phyloP scores from a whole-genome alignment of 2,329 filamentous ascomycete species.

The Exophiala alcalophila region DNA sequence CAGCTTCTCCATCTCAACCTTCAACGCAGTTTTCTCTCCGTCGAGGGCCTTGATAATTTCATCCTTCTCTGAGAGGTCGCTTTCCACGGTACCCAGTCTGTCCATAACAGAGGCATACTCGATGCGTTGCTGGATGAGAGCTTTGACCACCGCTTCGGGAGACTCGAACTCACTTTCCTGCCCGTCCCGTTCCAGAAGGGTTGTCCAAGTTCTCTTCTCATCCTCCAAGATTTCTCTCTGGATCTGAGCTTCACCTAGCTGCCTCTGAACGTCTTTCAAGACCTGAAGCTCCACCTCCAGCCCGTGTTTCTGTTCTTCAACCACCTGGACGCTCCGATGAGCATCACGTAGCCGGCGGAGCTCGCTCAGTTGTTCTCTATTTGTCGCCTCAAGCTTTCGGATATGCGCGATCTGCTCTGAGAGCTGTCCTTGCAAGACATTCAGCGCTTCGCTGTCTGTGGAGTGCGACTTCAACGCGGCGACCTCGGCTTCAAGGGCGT shows the following conservation, averaged over 20 bases:
- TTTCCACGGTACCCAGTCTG: slow-evolving; percentile 72
- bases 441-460: slow-evolving; percentile 80
- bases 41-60: slow-evolving; percentile 70
- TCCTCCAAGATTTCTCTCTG: slow-evolving; percentile 86
- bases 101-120: slow-evolving; percentile 78
- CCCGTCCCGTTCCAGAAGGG: slow-evolving; percentile 71
- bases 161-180: slow-evolving; percentile 73
- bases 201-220: slow-evolving; percentile 80
- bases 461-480: slow-evolving; percentile 80
- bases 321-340: slow-evolving; percentile 84
- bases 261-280: slow-evolving; percentile 69
- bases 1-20: slow-evolving; percentile 67
- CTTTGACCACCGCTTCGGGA: slow-evolving; percentile 80
- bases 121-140: slow-evolving; percentile 76
- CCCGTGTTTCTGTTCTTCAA: slow-evolving; percentile 89
- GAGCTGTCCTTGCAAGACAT: slow-evolving; percentile 80
- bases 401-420: slow-evolving; percentile 92
- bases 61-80: slow-evolving; percentile 74
- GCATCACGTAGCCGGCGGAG: slow-evolving; percentile 76
- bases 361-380: slow-evolving; percentile 74
- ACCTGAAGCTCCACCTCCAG: slow-evolving; percentile 74
- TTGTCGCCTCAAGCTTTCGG: slow-evolving; percentile 73
- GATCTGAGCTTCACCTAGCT: slow-evolving; percentile 74
- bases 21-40: slow-evolving; percentile 63
- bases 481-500: slow-evolving; percentile 76